Evolutionary conservation across 2,329 filamentous ascomycete species (phyloP), one percentile per base, ranked within the genome.

Genomic region (Diplodia seriata): DNA sequence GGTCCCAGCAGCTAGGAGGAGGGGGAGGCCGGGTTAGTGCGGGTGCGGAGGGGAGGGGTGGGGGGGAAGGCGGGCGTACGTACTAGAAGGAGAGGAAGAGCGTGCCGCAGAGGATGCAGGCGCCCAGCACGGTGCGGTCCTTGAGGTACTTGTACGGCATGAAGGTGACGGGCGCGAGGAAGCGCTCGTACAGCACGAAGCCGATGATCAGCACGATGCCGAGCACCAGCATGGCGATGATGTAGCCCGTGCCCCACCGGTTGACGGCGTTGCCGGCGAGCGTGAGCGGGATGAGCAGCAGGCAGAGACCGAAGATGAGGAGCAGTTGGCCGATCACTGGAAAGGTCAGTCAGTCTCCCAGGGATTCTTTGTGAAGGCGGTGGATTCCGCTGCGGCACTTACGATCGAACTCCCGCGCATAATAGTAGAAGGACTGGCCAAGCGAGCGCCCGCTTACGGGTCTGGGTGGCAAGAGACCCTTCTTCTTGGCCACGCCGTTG

Each of bases 271-370:
- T 71, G 12, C 31, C 71, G 67, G 71, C 72, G 26, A 92, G 81
- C n/a, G 82, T 87, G 75, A 92, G 86, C 1, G 90, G 87, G 12
- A 92, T 83, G 20, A 92, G 80, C 72, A 92, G 86, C 18, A 91
- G 77, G 0, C 85, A 81, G 69, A 89, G 83, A 2, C 88, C 89
- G 1, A 78, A 80, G 1, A 84, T 82, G 65, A 90, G 81, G 2
- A 90, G 78, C 14, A 90, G 63, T 31, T 89, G 78, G n/a, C 89
- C 88, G 12, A 56, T 47, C 3, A 54, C 80, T 83, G 57, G 2
- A 23, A 23, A 23, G 11, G 1, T 15, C 4, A 14, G 26, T 61
- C 8, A 49, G 56, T n/a, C 12, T 11, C n/a, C 23, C 23, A 23
- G 23, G 29, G 15, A 54, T 38, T 5, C 12, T 80, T 23, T 8